Evolutionary conservation across 1,139 yeast genomes (phyloP), one percentile per base, ranked within the genome.

Genomic region (Yamadazyma friedrichii): DNA sequence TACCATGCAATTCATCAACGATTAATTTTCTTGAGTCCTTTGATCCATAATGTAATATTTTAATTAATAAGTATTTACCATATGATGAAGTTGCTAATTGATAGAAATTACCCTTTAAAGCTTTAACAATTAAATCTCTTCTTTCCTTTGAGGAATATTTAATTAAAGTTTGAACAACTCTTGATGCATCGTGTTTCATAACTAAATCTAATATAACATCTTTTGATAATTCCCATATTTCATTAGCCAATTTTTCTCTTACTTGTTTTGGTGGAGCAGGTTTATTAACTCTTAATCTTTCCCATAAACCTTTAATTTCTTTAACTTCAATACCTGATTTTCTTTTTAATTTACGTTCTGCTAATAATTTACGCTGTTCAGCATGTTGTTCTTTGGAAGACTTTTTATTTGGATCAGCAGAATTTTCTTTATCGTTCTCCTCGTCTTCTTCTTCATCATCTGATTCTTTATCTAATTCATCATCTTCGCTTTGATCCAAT

Each of bases 151-250:
- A 74, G 6, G 95, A 82, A 61, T 84, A 88, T 63, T 93, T 93
- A 47, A 93, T 83, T 53, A 93, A 76, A 3, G 98, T 89, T 65
- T 93, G 98, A 24, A 93, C 95, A 42, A 93, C 94, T 67, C 98
- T 80, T 25, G 96, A 88, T 13, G 98, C 94, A 72, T 93, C 98
- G 60, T 93, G 98, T 69, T 93, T 91, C 68, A 93, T 64, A 31
- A 91, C 97, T 51, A 93, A 75, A 55, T 91, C 98, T 52, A 80
- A 79, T 42, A 89, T 78, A 38, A 82, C 80, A 55, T 85, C 91
- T 55, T 84, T 78, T 36, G 95, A 73, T 47, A 88, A 74, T 16
- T 76, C 82, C 96, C 97, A 91, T 33, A 88, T 82, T 64, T 91
- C 94, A 52, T 85, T 76, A 56, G 93, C 80, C 38, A 89, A 70